Evolutionary conservation across 257 asterid genomes (phyloP).

Genomic region (Solanum paucissectum): DNA sequence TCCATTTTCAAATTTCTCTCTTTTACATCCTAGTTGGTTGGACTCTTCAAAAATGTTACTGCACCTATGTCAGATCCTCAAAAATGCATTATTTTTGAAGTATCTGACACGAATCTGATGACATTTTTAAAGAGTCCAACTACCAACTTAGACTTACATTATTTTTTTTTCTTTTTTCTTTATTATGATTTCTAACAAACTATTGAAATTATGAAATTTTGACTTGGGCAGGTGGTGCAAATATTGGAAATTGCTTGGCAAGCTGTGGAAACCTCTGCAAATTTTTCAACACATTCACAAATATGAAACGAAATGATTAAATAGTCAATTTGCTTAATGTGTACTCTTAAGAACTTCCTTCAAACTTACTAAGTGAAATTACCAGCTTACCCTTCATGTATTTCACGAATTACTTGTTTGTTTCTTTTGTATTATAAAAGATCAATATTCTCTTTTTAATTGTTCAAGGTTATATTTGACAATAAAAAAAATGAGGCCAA

Average conservation of each 20-base stretch:
- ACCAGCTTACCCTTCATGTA: not conserved
- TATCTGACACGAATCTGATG: not conserved
- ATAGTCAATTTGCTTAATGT: not conserved
- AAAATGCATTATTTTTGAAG: too few relatives aligned
- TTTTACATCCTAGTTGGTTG: too few relatives aligned
- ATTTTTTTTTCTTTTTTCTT: not conserved
- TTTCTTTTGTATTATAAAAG: not conserved
- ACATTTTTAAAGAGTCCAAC: too few relatives aligned
- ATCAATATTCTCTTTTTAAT: not conserved
- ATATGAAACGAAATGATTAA: not conserved
- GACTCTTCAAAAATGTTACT: too few relatives aligned
- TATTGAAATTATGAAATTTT: not conserved
- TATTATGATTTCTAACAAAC: not conserved
- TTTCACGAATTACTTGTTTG: not conserved
- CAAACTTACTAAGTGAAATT: not conserved
- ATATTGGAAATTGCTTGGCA: conserved; percentile 24
- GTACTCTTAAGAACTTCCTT: not conserved
- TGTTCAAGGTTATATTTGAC: not conserved
- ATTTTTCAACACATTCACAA: not conserved
- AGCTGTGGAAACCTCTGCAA: conserved; percentile 11
- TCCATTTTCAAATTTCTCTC: not conserved
- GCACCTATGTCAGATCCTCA: too few relatives aligned
- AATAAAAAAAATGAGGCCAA: not conserved
- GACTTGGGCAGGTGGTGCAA: conserved; percentile 23
- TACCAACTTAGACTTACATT: not conserved